These are phyloP conservation scores for Xylariales sp. DNA, from an alignment of 2,329 filamentous ascomycete species.

Conservation along the genomic window DNA sequence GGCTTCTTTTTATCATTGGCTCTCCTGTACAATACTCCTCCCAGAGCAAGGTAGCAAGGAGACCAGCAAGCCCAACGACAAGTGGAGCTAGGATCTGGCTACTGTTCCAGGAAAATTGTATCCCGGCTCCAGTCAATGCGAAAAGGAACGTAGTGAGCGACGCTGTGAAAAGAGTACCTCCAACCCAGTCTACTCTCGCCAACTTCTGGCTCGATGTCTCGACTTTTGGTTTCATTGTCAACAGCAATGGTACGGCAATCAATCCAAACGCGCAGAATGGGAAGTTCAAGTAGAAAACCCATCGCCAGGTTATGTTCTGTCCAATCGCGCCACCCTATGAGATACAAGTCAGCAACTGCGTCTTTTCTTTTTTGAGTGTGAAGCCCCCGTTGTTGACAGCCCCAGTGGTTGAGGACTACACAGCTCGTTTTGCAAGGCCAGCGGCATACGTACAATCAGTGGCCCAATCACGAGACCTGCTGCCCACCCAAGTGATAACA, in stretches of 20 bases:
- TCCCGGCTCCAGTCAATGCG: conserved; percentile 13
- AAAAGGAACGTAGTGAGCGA: conserved; percentile 11
- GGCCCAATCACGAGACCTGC: conserved; percentile 7
- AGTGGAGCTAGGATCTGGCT: conserved; percentile 8
- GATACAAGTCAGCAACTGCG: conserved; percentile 13
- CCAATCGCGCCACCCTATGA: conserved; percentile 28
- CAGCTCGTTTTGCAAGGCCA: too few relatives aligned
- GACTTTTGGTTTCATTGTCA: conserved; percentile 28
- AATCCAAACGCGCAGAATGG: conserved; percentile 25
- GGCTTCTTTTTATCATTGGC: conserved; percentile 9
- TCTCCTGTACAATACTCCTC: conserved; percentile 8
- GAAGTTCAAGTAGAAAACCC: conserved; percentile 34
- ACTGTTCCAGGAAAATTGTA: conserved; percentile 9
- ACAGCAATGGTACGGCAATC: conserved; percentile 21
- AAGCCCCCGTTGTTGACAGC: too few relatives aligned
- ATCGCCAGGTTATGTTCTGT: conserved; percentile 7
- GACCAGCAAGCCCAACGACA: conserved; percentile 8
- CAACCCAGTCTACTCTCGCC: conserved; percentile 11
- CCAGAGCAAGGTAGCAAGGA: conserved; percentile 9
- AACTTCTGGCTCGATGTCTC: conserved; percentile 6
- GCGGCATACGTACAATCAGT: conserved; percentile 5
- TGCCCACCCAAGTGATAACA: conserved; percentile 7
- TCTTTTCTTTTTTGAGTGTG: conserved; percentile 26
- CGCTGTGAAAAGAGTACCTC: conserved; percentile 13
- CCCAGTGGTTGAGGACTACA: too few relatives aligned